A percentile compares a stretch with the other conserved stretches of the same genome.
Conservation (phyloP, 129 eudicot genomes). For the Glebionis coronaria region DNA sequence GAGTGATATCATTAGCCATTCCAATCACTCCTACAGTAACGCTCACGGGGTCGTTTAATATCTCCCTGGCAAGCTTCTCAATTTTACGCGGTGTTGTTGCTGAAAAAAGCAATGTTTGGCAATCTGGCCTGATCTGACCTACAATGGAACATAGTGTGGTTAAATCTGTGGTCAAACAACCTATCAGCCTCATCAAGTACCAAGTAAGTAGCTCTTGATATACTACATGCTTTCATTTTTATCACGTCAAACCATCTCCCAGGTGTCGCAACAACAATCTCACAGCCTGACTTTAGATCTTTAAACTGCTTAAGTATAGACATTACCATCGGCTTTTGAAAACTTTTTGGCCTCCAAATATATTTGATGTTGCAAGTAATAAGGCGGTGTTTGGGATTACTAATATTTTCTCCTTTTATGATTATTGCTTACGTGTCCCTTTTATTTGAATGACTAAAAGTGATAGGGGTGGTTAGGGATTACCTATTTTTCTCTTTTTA, state of each 20-base stretch:
- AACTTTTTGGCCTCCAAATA: slow-evolving; percentile 89
- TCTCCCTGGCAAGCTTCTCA: slow-evolving; percentile 94
- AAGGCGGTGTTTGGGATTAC: too few relatives aligned
- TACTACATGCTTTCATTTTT: slow-evolving; percentile 82
- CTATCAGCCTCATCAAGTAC: slow-evolving; percentile 99
- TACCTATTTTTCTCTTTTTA: too few relatives aligned
- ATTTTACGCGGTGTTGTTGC: slow-evolving; percentile 98
- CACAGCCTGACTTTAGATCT: slow-evolving; percentile 89
- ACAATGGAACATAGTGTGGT: slow-evolving; percentile 90
- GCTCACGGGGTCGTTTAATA: slow-evolving; percentile 81
- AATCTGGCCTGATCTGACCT: slow-evolving; percentile 96
- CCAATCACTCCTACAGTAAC: slow-evolving; percentile 97
- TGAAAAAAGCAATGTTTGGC: slow-evolving; percentile 86
- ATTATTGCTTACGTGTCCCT: too few relatives aligned
- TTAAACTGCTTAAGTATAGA: slow-evolving; percentile 92
- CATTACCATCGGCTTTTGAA: slow-evolving; percentile 81
- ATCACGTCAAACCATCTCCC: slow-evolving; percentile 94
- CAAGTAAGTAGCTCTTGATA: slow-evolving; percentile 83
- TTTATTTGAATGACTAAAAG: too few relatives aligned
- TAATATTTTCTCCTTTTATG: too few relatives aligned
- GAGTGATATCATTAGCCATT: slow-evolving; percentile 97
- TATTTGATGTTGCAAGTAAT: slow-evolving; percentile 95
- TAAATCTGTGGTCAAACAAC: slow-evolving; percentile 97
- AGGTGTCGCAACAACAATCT: slow-evolving; percentile 96
- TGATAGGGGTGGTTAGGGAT: too few relatives aligned